Evolutionary conservation across 2,329 filamentous ascomycete species (phyloP).

Genomic region (Diaporthe nobilis): DNA sequence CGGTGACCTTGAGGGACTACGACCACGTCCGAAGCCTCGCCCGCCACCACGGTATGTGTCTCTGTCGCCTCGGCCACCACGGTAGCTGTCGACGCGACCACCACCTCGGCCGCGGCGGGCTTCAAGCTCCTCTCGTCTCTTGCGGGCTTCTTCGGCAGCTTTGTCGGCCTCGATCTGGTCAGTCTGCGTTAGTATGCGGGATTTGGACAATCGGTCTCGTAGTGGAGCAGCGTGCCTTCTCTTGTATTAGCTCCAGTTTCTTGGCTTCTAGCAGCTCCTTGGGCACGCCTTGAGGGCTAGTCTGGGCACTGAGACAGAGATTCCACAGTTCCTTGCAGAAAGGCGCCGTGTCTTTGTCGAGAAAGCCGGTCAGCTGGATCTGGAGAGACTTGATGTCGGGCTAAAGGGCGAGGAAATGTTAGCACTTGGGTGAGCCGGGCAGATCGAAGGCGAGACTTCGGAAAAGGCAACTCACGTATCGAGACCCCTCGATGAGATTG

Average conservation of each 20-base stretch:
- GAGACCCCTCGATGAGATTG: conserved; percentile 78
- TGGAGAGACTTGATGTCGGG: conserved; percentile 96
- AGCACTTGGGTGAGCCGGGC: conserved; percentile 29
- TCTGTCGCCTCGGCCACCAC: conserved; percentile 67
- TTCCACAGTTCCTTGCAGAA: conserved; percentile 98
- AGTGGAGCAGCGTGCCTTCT: conserved; percentile 76
- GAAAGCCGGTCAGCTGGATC: conserved; percentile 93
- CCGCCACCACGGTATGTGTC: conserved; percentile 59
- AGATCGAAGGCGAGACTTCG: background rate
- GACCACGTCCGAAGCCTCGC: conserved; percentile 60
- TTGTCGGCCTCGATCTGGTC: conserved; percentile 84
- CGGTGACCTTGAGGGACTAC: conserved; percentile 64
- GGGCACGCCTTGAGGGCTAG: conserved; percentile 89
- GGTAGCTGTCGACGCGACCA: conserved; percentile 65
- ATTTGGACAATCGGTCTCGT: background rate
- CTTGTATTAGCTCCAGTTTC: conserved; percentile 93
- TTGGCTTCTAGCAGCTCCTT: conserved; percentile 96
- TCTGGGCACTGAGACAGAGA: conserved; percentile 89
- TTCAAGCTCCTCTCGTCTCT: conserved; percentile 78
- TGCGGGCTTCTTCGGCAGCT: conserved; percentile 81
- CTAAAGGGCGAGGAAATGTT: conserved; percentile 62
- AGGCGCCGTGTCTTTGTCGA: conserved; percentile 88
- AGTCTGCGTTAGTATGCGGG: conserved; percentile 33
- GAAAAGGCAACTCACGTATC: conserved; percentile 74
- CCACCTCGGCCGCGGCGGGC: conserved; percentile 68